Evolutionary conservation across 805 yeast species (phyloP).

Genomic region (Hanseniaspora taiwanica): DNA sequence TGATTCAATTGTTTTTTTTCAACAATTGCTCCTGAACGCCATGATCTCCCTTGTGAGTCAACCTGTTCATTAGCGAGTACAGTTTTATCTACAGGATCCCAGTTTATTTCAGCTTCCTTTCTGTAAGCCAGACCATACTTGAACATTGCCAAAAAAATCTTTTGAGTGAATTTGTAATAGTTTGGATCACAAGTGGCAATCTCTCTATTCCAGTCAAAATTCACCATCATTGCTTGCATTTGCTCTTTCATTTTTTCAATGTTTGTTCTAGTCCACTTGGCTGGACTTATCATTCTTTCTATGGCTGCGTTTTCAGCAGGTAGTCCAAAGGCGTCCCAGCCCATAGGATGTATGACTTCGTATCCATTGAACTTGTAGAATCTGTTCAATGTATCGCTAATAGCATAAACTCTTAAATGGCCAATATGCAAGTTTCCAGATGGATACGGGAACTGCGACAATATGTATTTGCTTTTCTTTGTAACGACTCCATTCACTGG

Average conservation of each 20-base stretch:
- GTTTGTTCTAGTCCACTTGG: conserved; percentile 69
- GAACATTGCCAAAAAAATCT: conserved; percentile 59
- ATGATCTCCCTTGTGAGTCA: conserved; percentile 76
- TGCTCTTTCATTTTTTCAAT: conserved; percentile 80
- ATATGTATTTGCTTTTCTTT: conserved; percentile 31
- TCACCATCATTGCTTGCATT: conserved; percentile 62
- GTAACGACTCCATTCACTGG: conserved; percentile 21
- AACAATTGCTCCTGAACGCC: conserved; percentile 95
- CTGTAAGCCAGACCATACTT: conserved; percentile 77
- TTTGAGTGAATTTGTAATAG: conserved; percentile 88
- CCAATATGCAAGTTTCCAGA: conserved; percentile 91
- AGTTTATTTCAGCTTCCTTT: conserved; percentile 78
- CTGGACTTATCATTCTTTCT: conserved; percentile 68
- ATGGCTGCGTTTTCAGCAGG: conserved; percentile 99
- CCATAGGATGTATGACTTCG: conserved; percentile 89
- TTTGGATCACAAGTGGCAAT: conserved; percentile 75
- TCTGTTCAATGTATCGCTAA: conserved; percentile 72
- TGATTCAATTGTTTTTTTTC: conserved; percentile 73
- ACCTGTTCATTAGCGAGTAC: conserved; percentile 96
- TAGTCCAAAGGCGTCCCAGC: conserved; percentile 97
- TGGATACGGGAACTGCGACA: conserved; percentile 94
- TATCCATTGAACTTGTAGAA: conserved; percentile 65
- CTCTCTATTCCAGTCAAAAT: conserved; percentile 91
- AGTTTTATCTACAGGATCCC: conserved; percentile 96
- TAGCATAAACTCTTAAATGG: conserved; percentile 84